A percentile compares a stretch with the other conserved stretches of the same genome.
phyloP scores from a whole-genome alignment of 805 yeast genomes.

The Saturnispora diversa region DNA sequence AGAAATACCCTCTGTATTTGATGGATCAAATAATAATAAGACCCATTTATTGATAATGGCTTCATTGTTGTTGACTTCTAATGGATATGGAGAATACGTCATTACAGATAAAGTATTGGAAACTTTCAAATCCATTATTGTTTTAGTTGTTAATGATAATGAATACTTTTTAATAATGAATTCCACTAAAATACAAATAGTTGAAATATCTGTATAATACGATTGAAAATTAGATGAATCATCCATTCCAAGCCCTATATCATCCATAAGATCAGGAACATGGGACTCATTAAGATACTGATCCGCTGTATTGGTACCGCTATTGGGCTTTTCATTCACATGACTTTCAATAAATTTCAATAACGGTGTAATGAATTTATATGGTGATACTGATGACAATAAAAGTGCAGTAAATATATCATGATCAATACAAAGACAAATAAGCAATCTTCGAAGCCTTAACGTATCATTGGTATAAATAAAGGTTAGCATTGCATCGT shows the following conservation, averaged over 20 bases:
- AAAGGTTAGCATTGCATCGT: conserved; percentile 30
- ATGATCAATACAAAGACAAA: conserved; percentile 40
- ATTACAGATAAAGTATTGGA: conserved; percentile 10
- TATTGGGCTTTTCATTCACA: conserved; percentile 17
- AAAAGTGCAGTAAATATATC: conserved; percentile 36
- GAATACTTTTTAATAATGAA: conserved; percentile 10
- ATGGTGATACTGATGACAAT: conserved; percentile 37
- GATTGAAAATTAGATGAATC: conserved; percentile 60
- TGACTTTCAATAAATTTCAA: conserved; percentile 45
- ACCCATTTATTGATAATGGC: conserved; percentile 59
- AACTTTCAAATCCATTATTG: conserved; percentile 11
- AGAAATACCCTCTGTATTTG: conserved; percentile 60
- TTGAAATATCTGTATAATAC: conserved; percentile 59
- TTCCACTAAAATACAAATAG: conserved; percentile 41
- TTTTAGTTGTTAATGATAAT: conserved; percentile 10
- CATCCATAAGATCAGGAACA: conserved; percentile 22
- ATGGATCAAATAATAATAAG: conserved; percentile 58
- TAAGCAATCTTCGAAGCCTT: conserved; percentile 42
- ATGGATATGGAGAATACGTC: conserved; percentile 4
- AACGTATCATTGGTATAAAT: conserved; percentile 34
- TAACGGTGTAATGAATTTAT: conserved; percentile 35
- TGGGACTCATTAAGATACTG: conserved; percentile 15
- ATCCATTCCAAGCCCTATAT: conserved; percentile 36
- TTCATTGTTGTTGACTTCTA: conserved; percentile 7
- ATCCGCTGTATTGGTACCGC: conserved; percentile 13